phyloP scores from a whole-genome alignment of 225 moss, liverwort and hornwort species.

The Takakia lepidozioides region DNA sequence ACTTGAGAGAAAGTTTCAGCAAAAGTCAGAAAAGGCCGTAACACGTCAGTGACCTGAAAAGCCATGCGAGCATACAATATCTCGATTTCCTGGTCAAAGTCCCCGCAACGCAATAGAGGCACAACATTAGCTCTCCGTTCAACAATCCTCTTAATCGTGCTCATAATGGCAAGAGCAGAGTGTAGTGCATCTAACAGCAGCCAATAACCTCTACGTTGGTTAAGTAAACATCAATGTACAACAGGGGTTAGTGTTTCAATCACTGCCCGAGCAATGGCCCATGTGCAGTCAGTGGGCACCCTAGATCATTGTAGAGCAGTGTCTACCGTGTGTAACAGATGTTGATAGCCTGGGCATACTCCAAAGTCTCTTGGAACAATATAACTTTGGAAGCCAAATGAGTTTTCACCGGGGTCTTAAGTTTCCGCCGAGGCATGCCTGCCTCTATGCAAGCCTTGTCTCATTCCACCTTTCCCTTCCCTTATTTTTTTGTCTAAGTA shows the following conservation, averaged over 20 bases:
- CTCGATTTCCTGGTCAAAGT: background rate
- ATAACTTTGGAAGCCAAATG: background rate
- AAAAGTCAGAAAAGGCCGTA: no score
- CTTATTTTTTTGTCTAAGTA: background rate
- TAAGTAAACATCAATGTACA: no score
- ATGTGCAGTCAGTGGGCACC: background rate
- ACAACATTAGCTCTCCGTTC: conserved; percentile 1
- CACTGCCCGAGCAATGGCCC: background rate
- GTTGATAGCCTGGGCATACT: no score
- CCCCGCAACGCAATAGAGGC: background rate
- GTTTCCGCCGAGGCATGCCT: background rate
- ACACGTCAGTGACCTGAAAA: no score
- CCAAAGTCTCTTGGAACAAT: background rate
- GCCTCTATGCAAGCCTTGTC: background rate
- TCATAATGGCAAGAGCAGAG: no score
- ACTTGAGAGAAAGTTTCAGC: no score
- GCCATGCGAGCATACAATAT: background rate
- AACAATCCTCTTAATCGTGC: background rate
- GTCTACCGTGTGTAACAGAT: background rate
- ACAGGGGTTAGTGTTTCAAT: background rate
- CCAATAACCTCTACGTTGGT: no score
- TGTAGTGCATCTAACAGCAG: no score
- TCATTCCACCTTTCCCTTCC: background rate
- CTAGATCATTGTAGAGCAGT: background rate
- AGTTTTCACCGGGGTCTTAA: background rate